Evolutionary conservation across 2,329 filamentous ascomycete species (phyloP).

Genomic region (Beauveria scarabaeidicola): DNA sequence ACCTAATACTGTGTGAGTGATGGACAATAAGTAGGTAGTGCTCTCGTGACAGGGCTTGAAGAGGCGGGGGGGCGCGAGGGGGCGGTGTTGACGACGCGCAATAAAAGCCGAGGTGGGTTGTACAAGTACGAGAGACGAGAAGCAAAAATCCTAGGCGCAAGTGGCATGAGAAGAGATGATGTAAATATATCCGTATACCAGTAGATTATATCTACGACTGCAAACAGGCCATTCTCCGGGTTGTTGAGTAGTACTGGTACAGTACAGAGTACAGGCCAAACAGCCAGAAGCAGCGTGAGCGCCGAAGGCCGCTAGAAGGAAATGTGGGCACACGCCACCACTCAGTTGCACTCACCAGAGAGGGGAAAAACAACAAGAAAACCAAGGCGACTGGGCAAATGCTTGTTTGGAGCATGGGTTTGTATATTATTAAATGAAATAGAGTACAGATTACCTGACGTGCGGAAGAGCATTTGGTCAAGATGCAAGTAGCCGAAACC

Average conservation of each 20-base stretch:
- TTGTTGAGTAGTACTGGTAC: not conserved
- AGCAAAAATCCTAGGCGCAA: not conserved
- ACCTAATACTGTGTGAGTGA: not conserved
- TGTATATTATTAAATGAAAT: not conserved
- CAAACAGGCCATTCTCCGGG: not conserved
- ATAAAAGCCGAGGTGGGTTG: not conserved
- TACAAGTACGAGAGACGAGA: not conserved
- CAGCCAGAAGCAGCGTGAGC: not conserved
- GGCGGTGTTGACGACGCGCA: not conserved
- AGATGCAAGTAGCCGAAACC: not conserved
- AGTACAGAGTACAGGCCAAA: not conserved
- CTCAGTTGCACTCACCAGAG: too few relatives aligned
- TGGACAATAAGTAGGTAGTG: not conserved
- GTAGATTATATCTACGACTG: too few relatives aligned
- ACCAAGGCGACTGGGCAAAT: too few relatives aligned
- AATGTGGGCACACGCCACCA: not conserved
- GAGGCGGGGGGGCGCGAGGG: too few relatives aligned
- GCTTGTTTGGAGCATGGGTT: too few relatives aligned
- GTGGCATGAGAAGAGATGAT: not conserved
- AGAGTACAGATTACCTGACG: not conserved
- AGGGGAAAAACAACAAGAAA: too few relatives aligned
- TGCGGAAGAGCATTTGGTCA: not conserved
- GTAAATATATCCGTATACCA: too few relatives aligned
- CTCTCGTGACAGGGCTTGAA: not conserved
- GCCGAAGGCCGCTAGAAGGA: slow-evolving; percentile 2